A percentile compares a stretch with the other conserved stretches of the same genome.
Evolutionary conservation across 495 filamentous ascomycete genomes (phyloP).

Genomic region (Cercophora samala): DNA sequence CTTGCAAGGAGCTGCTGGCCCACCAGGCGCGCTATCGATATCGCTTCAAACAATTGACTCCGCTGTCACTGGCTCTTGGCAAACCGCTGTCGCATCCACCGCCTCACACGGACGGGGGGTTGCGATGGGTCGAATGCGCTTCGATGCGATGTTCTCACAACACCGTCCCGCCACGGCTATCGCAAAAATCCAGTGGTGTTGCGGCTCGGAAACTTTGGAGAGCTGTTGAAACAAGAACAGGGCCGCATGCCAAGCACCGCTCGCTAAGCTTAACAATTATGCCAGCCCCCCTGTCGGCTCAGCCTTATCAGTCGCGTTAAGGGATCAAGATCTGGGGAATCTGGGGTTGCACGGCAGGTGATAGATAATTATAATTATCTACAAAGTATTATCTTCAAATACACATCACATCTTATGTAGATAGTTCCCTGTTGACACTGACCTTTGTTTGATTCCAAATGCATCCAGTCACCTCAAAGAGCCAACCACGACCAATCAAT

Average conservation of each 20-base stretch:
- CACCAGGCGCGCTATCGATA: slow-evolving; percentile 4
- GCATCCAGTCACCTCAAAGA: background rate
- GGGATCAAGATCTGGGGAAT: background rate
- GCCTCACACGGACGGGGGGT: background rate
- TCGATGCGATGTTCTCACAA: background rate
- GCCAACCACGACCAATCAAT: background rate
- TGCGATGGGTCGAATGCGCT: background rate
- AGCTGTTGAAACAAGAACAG: background rate
- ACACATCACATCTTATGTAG: background rate
- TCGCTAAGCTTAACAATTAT: slow-evolving; percentile 5
- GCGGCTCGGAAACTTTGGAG: slow-evolving; percentile 1
- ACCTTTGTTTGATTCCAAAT: background rate
- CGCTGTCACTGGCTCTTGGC: background rate
- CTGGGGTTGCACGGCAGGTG: background rate
- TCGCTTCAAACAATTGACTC: background rate
- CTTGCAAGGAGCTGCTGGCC: background rate
- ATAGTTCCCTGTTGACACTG: background rate
- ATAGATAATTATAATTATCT: too few species aligned
- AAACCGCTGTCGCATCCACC: background rate
- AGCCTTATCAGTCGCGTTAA: background rate
- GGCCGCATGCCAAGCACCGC: slow-evolving; percentile 2
- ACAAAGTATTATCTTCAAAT: background rate
- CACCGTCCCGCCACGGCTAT: background rate
- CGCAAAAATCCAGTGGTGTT: background rate
- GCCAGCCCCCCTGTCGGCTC: background rate